These are phyloP conservation scores for Chlorociboria aeruginascens DNA, from an alignment of 495 filamentous ascomycete genomes.

Conservation along the genomic window DNA sequence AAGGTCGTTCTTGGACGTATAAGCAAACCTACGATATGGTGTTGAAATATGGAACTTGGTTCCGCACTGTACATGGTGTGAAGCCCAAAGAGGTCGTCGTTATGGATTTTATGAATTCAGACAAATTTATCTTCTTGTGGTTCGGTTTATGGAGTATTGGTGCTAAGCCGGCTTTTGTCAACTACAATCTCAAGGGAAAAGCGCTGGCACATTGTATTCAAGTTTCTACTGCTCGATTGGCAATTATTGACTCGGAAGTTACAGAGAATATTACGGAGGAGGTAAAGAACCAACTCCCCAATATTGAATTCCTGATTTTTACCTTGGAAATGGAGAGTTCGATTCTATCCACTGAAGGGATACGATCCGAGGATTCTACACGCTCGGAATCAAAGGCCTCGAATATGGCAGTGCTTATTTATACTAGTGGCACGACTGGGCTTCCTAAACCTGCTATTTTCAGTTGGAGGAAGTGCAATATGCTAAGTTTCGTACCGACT, in stretches of 20 bases:
- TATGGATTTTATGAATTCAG: constrained; percentile 78
- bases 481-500: constrained; percentile 37
- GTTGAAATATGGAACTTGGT: constrained; percentile 72
- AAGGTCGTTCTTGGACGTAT: constrained; percentile 69
- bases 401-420: constrained; percentile 67
- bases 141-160: constrained; percentile 84
- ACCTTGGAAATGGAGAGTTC: constrained; percentile 51
- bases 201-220: constrained; percentile 70
- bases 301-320: constrained; percentile 49
- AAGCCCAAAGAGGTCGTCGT: constrained; percentile 74
- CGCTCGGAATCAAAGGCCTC: constrained; percentile 37
- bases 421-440: constrained; percentile 81
- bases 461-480: constrained; percentile 56
- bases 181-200: constrained; percentile 75
- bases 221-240: constrained; percentile 52
- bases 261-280: constrained; percentile 33
- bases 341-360: constrained; percentile 39
- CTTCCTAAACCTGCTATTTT: constrained; percentile 85
- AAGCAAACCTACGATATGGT: constrained; percentile 64
- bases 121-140: constrained; percentile 71
- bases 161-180: constrained; percentile 84
- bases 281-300: constrained; percentile 27
- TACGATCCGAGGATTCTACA: constrained; percentile 50
- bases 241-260: constrained; percentile 67
- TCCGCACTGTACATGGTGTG: constrained; percentile 58